Conservation (phyloP, 441 rosid species). For the Raphanus hybrid region DNA sequence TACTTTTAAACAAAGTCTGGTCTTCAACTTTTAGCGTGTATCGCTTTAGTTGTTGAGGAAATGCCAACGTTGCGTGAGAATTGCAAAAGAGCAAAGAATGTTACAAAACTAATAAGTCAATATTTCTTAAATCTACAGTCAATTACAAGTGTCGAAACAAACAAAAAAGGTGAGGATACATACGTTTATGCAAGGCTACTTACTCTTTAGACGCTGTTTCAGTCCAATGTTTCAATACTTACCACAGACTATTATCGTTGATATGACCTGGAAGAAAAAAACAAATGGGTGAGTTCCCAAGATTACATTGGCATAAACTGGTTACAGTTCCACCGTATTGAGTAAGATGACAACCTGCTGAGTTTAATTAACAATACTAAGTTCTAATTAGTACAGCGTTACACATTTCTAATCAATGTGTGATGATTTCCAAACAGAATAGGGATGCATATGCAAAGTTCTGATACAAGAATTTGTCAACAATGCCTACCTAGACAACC, state of each 20-base stretch:
- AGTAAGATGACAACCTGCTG: not conserved
- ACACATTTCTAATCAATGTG: not conserved
- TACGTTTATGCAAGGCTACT: conserved; percentile 25
- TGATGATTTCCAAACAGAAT: conserved; percentile 1
- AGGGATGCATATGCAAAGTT: not conserved
- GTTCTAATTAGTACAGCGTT: not conserved
- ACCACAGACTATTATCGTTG: conserved; percentile 6
- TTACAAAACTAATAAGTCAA: not conserved
- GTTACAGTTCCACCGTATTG: conserved; percentile 4
- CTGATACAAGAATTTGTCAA: conserved; percentile 2
- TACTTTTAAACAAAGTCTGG: not conserved
- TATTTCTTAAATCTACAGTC: conserved; percentile 26
- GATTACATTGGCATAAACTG: not conserved
- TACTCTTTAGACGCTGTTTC: conserved; percentile 5
- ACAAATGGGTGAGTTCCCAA: not conserved
- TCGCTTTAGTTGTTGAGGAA: not conserved
- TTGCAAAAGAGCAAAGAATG: conserved; percentile 4
- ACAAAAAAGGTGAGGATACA: not conserved
- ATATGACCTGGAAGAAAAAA: conserved; percentile 22
- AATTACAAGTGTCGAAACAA: conserved; percentile 20
- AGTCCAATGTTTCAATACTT: conserved; percentile 20
- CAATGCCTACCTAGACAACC: conserved; percentile 11
- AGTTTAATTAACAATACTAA: not conserved
- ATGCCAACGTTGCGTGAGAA: not conserved
- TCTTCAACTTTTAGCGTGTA: not conserved